A percentile compares a stretch with the other conserved stretches of the same genome.
Evolutionary conservation across 176 grass and related monocot species (phyloP).

Genomic region (Lolium perenne): DNA sequence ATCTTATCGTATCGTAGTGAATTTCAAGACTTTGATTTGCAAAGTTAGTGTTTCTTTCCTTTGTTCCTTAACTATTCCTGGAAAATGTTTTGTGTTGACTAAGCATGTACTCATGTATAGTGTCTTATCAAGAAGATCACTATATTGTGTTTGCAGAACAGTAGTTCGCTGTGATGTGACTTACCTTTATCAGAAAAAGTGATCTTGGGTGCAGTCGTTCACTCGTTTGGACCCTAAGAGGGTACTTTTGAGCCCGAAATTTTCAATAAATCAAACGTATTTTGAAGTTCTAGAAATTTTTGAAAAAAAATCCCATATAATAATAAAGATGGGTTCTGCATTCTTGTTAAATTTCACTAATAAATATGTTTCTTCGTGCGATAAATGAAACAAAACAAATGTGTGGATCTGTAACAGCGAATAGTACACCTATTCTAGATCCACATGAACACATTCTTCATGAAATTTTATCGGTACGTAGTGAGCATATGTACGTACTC

Average conservation of each 20-base stretch:
- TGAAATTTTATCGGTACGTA: no score
- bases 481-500: no score
- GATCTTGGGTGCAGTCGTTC: no score
- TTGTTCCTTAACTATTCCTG: conserved; percentile 11
- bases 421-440: not conserved
- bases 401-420: not conserved
- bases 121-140: no score
- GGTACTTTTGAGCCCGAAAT: not conserved
- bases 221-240: no score
- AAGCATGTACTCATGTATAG: not conserved
- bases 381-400: not conserved
- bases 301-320: not conserved
- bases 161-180: no score
- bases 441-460: no score
- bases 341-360: not conserved
- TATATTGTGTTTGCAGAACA: no score
- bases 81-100: conserved; percentile 10
- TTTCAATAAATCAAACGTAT: not conserved
- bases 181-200: no score
- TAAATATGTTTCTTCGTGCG: not conserved
- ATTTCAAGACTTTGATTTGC: not conserved
- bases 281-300: not conserved
- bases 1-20: not conserved
- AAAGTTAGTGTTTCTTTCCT: conserved; percentile 29
- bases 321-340: not conserved